These are phyloP conservation scores for Aureobasidium zeae DNA, from an alignment of 2,329 filamentous ascomycete genomes.

Conservation along the genomic window DNA sequence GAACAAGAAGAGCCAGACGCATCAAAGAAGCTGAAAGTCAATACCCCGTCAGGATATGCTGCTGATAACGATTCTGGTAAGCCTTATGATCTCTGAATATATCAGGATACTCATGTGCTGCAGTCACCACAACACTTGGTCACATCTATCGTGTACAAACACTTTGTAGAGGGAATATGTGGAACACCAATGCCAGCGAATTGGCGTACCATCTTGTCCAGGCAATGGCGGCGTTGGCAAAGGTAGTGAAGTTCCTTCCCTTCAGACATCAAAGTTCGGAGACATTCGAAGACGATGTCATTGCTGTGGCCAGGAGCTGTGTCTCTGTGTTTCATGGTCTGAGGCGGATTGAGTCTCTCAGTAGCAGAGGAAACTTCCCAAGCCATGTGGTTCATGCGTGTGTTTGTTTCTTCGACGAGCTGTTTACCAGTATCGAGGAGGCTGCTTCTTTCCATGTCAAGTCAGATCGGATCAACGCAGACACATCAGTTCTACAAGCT, in stretches of 20 bases:
- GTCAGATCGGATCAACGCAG: not conserved
- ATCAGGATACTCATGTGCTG: not conserved
- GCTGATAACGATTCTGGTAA: not conserved
- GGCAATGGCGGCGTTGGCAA: constrained; percentile 20
- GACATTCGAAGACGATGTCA: constrained; percentile 16
- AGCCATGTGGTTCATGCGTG: constrained; percentile 9
- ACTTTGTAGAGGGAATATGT: constrained; percentile 20
- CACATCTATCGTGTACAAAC: constrained; percentile 24
- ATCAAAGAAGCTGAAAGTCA: not conserved
- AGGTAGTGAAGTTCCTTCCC: constrained; percentile 20
- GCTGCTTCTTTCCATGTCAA: constrained; percentile 10
- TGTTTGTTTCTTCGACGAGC: constrained; percentile 18
- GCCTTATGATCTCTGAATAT: no score
- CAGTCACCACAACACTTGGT: constrained; percentile 20
- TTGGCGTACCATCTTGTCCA: constrained; percentile 24
- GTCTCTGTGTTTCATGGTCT: constrained; percentile 28
- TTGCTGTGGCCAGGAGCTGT: constrained; percentile 30
- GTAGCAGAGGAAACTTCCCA: not conserved
- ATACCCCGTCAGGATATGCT: not conserved
- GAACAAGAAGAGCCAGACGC: not conserved
- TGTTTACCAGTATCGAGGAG: constrained; percentile 20
- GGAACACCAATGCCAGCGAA: constrained; percentile 17
- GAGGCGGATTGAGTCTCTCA: constrained; percentile 17
- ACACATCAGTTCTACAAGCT: constrained; percentile 18
- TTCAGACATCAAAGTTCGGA: constrained; percentile 16